Conservation (phyloP, 768 basidiomycete species). For the Lentinula aciculospora region DNA sequence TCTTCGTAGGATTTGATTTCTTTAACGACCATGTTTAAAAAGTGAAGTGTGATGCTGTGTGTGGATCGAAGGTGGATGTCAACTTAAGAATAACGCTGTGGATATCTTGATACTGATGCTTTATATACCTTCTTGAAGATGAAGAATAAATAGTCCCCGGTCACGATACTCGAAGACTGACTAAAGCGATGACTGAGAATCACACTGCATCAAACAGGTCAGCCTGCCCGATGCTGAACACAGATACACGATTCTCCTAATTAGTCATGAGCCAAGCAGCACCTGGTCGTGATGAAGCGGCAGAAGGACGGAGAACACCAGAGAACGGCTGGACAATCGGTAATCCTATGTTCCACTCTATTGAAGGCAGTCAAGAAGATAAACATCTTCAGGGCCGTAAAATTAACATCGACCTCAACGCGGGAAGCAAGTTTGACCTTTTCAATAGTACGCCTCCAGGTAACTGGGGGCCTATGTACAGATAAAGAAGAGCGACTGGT, state of each 20-base stretch:
- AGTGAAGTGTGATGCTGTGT: background rate
- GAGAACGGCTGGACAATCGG: no score
- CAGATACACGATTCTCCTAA: no score
- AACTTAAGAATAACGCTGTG: background rate
- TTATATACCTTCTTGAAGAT: background rate
- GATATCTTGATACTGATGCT: background rate
- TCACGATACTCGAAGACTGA: background rate
- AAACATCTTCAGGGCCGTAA: background rate
- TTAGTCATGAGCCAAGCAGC: no score
- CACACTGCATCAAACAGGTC: background rate
- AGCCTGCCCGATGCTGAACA: background rate
- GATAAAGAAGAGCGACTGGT: no score
- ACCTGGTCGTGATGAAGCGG: background rate
- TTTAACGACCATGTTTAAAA: conserved; percentile 31
- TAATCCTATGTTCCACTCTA: no score
- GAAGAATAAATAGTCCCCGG: background rate
- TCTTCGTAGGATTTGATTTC: conserved; percentile 26
- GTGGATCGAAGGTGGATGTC: no score
- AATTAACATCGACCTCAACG: background rate
- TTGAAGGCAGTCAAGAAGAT: no score
- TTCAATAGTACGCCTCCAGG: no score
- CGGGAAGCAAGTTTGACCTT: background rate
- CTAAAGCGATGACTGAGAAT: conserved; percentile 2
- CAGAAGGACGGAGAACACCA: background rate
- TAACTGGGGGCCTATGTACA: no score